Evolutionary conservation across 2,329 filamentous ascomycete species (phyloP), one percentile per base, ranked within the genome.

Genomic region (Venturia aucupariae): DNA sequence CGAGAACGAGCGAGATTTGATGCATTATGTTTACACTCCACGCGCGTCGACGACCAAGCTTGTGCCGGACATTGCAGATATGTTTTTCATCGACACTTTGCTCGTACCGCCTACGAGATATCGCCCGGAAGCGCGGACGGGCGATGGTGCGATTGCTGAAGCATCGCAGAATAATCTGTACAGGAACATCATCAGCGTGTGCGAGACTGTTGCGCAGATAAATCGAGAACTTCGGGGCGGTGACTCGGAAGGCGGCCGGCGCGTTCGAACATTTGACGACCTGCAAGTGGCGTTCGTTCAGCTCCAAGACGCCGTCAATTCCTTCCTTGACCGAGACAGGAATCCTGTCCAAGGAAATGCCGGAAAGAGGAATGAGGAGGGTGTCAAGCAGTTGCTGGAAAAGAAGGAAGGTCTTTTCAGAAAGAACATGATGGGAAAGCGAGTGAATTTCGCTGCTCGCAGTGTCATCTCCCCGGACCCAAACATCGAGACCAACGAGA

Each of bases 381-480:
- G 95, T 70, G 96, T 99, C 78, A 99, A 99, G 78, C 94, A 99
- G 74, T 89, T 92, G 73, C 82, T 99, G 35, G 94, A 99, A 78
- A 99, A 99, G 82, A 99, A 99, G 78, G 95, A 99, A 73, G 94
- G 94, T 68, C 82, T 99, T 38, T 99, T 99, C 81, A 84, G 94
- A 71, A 97, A 96, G 81, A 97, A 99, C 77, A 97, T 99, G 94
- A 99, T 99, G 94, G 94, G 94, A 67, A 99, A 99, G 81, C 92
- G 94, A 80, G 94, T 99, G 78, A 97, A 99, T 76, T 97, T 94
- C 74, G 94, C 94, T 61, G 94, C 94, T 44, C 89, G 94, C 75
- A 96, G 90, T 82, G 94, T 99, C 74, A 99, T 99, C 70, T 97
- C 93, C 11, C 94, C 94, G 0, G 94, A 99, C 73, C 94, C 94